Base-by-base conservation (phyloP, 495 filamentous ascomycete genomes). In the Hypomontagnella monticulosa region DNA sequence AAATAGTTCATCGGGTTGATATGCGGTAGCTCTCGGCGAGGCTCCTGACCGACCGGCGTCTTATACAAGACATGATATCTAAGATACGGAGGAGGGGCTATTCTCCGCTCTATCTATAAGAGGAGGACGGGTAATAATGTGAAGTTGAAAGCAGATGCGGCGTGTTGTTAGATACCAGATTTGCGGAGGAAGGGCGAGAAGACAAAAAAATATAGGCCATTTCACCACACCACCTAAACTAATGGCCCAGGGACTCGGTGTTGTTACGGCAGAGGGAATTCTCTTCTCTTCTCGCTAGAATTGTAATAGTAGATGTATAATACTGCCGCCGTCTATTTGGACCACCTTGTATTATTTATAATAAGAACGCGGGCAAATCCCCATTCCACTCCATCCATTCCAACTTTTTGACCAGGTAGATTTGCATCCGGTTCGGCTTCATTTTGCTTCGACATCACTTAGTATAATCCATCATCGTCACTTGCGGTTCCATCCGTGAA, bases 401-500 rank as follows among this genome's bases (percentile, higher is more conserved):
- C 37, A 40, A 36, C 32, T 49, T 58, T 58, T 58, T 46, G 16
- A 4, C 6, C 38, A 23, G 42, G 11, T 20, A 9, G 14, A 34
- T 32, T 38, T 14, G 44, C 16, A 10, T 16, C 19, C 3, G 41
- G 36, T 41, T 58, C 40, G 27, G 16, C 16, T 14, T 14, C 27
- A 19, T 37, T 23, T 27, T n/a, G 2, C 38, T 20, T 12, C 33
- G 36, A 15, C 8, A 23, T 41, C 7, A 6, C 46, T 54, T 55
- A 75, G 34, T 75, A 76, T 42, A 75, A 38, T 5, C 61, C 68
- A 1, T 76, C 74, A 36, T 76, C 74, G 33, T 71, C 74, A 43
- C 71, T 76, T 47, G 70, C 74, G 33, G 74, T 76, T 27, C 67
- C 63, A 16, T 77, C 71, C 55, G 68, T 66, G 63, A 75, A 76